phyloP scores from a whole-genome alignment of 1,284 basidiomycete species.

The Cutaneotrichosporon dermatis region DNA sequence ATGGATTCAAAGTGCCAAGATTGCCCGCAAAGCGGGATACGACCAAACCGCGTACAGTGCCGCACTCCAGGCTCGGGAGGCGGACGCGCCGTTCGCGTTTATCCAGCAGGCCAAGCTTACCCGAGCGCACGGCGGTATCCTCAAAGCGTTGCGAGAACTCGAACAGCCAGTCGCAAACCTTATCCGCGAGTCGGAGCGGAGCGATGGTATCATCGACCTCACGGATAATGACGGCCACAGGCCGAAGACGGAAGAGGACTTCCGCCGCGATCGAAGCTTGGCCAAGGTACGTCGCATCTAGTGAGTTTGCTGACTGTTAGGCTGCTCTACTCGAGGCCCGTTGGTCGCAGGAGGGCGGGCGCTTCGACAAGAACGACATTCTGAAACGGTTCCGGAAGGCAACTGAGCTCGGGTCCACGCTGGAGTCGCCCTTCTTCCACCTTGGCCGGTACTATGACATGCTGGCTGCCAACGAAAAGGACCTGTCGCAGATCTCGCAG shows the following conservation, averaged over 20 bases:
- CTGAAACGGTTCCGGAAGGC: constrained; percentile 60
- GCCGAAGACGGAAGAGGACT: constrained; percentile 53
- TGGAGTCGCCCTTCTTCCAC: constrained; percentile 81
- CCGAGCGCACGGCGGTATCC: constrained; percentile 71
- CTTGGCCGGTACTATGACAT: constrained; percentile 81
- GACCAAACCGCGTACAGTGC: constrained; percentile 97
- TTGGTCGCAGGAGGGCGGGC: constrained; percentile 87
- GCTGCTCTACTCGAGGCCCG: constrained; percentile 81
- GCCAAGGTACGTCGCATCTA: constrained; percentile 60
- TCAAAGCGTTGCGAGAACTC: constrained; percentile 84
- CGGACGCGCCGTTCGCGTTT: constrained; percentile 72
- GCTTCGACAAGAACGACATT: constrained; percentile 66
- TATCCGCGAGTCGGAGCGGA: constrained; percentile 1
- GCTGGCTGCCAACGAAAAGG: constrained; percentile 16
- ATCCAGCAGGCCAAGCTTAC: constrained; percentile 87
- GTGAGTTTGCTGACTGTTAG: constrained; percentile 50
- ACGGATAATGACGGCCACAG: constrained; percentile 5
- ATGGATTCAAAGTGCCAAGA: constrained; percentile 91
- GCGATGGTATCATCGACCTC: constrained; percentile 54
- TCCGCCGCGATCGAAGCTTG: constrained; percentile 39
- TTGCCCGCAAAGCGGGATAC: constrained; percentile 90
- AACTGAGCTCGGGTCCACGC: constrained; percentile 57
- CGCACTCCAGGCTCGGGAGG: constrained; percentile 81
- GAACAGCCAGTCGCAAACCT: constrained; percentile 12
- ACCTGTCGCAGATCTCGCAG: constrained; percentile 8